Conservation (phyloP, 2,329 filamentous ascomycete species). For the Epichloe brachyelytri region DNA sequence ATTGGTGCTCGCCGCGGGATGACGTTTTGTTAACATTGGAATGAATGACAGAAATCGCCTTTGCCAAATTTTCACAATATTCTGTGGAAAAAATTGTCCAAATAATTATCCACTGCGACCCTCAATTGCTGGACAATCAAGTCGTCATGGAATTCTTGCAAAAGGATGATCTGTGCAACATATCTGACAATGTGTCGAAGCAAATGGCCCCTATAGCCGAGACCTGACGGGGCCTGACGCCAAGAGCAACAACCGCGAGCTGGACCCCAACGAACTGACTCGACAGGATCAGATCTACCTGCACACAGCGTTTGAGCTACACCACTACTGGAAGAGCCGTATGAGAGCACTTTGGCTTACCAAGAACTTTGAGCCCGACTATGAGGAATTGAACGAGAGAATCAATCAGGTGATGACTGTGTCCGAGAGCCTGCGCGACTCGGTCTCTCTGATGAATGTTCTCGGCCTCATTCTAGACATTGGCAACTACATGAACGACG, state of each 20-base stretch:
- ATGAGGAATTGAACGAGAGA: slow-evolving; percentile 80
- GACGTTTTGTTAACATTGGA: not conserved
- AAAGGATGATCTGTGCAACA: slow-evolving; percentile 82
- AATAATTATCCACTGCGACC: slow-evolving; percentile 93
- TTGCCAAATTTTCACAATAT: slow-evolving; percentile 82
- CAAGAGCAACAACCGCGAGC: slow-evolving; percentile 62
- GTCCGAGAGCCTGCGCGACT: slow-evolving; percentile 81
- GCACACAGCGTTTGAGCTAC: slow-evolving; percentile 82
- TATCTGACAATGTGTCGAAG: slow-evolving; percentile 82
- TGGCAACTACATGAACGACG: slow-evolving; percentile 99
- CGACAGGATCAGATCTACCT: slow-evolving; percentile 93
- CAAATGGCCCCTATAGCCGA: slow-evolving; percentile 86
- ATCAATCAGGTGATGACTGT: slow-evolving; percentile 76
- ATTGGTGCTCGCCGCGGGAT: not conserved
- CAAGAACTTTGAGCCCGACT: slow-evolving; percentile 72
- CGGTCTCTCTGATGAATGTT: slow-evolving; percentile 89
- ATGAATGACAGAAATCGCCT: slow-evolving; percentile 54
- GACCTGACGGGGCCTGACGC: slow-evolving; percentile 91
- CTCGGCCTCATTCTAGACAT: slow-evolving; percentile 93
- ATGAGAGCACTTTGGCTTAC: slow-evolving; percentile 85
- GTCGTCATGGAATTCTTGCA: slow-evolving; percentile 96
- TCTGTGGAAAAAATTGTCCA: slow-evolving; percentile 75
- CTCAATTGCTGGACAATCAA: slow-evolving; percentile 71
- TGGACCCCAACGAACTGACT: slow-evolving; percentile 78
- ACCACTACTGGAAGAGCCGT: slow-evolving; percentile 97